Conservation (phyloP, 495 filamentous ascomycete genomes). For the Evernia prunastri region DNA sequence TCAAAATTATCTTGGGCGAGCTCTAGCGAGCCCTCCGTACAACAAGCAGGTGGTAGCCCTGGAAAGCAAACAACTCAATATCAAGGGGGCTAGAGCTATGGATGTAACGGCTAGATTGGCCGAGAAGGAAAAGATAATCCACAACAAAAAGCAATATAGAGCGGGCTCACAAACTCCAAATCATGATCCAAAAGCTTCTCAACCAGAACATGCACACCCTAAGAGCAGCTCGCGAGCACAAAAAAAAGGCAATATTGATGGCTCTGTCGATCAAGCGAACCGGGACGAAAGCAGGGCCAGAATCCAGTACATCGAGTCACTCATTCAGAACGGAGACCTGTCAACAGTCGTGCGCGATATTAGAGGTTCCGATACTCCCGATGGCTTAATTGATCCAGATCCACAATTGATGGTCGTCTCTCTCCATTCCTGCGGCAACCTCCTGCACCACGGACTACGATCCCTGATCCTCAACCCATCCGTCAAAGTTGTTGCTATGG, state of each 20-base stretch:
- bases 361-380: background rate
- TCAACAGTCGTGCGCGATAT: constrained; percentile 45
- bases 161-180: constrained; percentile 26
- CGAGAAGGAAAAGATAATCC: constrained; percentile 57
- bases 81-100: constrained; percentile 73
- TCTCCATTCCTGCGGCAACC: constrained; percentile 93
- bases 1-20: constrained; percentile 89
- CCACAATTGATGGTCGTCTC: constrained; percentile 75
- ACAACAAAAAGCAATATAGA: constrained; percentile 69
- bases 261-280: background rate
- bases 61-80: constrained; percentile 79
- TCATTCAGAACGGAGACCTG: constrained; percentile 55
- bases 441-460: constrained; percentile 88
- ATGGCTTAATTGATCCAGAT: background rate
- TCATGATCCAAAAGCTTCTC: background rate
- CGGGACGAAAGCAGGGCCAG: background rate
- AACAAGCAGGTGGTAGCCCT: constrained; percentile 83
- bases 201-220: background rate
- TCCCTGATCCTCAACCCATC: constrained; percentile 76
- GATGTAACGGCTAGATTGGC: constrained; percentile 69
- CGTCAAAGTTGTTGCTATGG: constrained; percentile 82
- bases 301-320: constrained; percentile 51
- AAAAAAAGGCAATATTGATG: constrained; percentile 32
- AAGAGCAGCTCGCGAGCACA: background rate
- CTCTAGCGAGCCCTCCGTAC: constrained; percentile 77